These are phyloP conservation scores for Candida labiduridarum DNA, from an alignment of 1,139 yeast genomes.

Conservation along the genomic window DNA sequence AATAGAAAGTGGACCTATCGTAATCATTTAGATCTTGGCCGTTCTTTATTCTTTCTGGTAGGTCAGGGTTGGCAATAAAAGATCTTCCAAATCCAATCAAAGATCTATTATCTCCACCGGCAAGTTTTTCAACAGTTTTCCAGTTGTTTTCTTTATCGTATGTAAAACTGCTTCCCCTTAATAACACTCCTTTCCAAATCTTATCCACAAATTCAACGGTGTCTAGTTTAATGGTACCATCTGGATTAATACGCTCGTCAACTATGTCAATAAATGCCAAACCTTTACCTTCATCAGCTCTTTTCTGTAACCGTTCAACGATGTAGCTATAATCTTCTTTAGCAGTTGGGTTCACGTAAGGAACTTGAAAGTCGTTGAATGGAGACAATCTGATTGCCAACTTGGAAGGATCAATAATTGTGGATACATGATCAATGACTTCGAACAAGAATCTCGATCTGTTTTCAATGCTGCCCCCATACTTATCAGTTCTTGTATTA, in stretches of 20 bases:
- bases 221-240: conserved; percentile 14
- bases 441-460: conserved; percentile 60
- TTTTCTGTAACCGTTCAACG: conserved; percentile 36
- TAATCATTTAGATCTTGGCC: conserved; percentile 42
- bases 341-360: conserved; percentile 33
- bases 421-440: conserved; percentile 52
- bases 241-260: conserved; percentile 37
- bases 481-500: conserved; percentile 57
- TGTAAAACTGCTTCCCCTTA: conserved; percentile 50
- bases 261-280: conserved; percentile 55
- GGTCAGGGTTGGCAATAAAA: conserved; percentile 57
- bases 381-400: conserved; percentile 67
- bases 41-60: conserved; percentile 45
- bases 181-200: conserved; percentile 50
- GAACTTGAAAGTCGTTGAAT: conserved; percentile 45
- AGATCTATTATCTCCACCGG: conserved; percentile 37
- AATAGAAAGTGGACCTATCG: conserved; percentile 27
- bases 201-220: conserved; percentile 32
- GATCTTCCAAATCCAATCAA: conserved; percentile 49
- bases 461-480: conserved; percentile 66
- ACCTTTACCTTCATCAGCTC: conserved; percentile 40
- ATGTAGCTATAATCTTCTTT: conserved; percentile 37
- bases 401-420: conserved; percentile 38
- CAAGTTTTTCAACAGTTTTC: conserved; percentile 22
- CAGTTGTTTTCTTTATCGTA: conserved; percentile 23